phyloP scores from a whole-genome alignment of 176 grass and related monocot species.

The Avena sativa region DNA sequence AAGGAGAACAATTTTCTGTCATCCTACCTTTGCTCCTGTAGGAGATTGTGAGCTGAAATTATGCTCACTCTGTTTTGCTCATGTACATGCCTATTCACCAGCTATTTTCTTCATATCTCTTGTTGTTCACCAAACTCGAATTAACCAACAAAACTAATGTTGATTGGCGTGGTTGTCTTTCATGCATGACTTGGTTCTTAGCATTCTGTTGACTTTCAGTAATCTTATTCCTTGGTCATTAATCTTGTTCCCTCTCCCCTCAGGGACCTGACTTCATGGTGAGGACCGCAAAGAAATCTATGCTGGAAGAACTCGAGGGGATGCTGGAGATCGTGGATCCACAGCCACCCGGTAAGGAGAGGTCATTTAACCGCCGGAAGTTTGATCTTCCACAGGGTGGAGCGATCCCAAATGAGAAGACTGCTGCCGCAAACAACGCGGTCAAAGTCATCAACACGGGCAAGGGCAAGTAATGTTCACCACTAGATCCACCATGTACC shows the following conservation, averaged over 20 bases:
- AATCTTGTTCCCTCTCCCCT: neutral
- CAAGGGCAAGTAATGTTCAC: conserved; percentile 52
- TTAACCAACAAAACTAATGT: neutral
- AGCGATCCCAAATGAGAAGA: conserved; percentile 48
- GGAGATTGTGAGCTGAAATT: neutral
- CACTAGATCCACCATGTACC: neutral
- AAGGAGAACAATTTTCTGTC: neutral
- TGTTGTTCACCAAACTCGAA: neutral
- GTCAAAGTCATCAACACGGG: conserved; percentile 49
- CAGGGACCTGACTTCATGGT: conserved; percentile 96
- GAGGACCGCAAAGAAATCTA: conserved; percentile 72
- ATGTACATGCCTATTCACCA: neutral
- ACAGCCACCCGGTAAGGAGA: conserved; percentile 64
- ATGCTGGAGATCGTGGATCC: conserved; percentile 89
- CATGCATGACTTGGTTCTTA: neutral
- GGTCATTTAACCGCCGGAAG: conserved; percentile 56
- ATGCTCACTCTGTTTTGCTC: neutral
- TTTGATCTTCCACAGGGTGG: conserved; percentile 81
- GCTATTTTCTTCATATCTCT: neutral
- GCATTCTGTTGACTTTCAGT: neutral
- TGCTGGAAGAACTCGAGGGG: conserved; percentile 82
- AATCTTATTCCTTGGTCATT: neutral
- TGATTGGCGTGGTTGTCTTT: conserved; percentile 2
- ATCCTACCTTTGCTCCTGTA: neutral
- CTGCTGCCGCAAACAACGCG: conserved; percentile 43